phyloP scores from a whole-genome alignment of 2,329 filamentous ascomycete species.

The Aspergillus versicolor region DNA sequence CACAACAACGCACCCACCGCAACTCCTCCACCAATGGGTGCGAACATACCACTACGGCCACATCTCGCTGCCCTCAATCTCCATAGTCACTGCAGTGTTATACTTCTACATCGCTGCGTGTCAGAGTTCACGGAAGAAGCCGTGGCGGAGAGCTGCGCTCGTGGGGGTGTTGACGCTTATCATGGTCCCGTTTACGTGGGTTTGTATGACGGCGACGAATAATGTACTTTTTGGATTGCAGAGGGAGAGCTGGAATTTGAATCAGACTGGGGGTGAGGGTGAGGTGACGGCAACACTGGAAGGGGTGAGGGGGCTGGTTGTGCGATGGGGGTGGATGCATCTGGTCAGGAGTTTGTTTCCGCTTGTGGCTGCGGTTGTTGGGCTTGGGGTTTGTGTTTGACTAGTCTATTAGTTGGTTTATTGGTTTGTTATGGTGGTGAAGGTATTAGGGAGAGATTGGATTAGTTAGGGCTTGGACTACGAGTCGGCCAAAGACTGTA shows the following conservation, averaged over 20 bases:
- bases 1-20: constrained; percentile 1
- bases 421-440: too few relatives aligned
- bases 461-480: neutral
- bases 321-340: constrained; percentile 1
- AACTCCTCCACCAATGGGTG: constrained; percentile 6
- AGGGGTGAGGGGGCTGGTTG: neutral
- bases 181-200: constrained; percentile 8
- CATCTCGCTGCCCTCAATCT: neutral
- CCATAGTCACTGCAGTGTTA: neutral
- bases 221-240: constrained; percentile 1
- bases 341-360: neutral
- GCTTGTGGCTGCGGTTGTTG: neutral
- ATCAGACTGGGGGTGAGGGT: neutral
- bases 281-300: neutral
- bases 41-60: constrained; percentile 6
- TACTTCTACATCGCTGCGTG: neutral
- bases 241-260: neutral
- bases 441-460: neutral
- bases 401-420: too few relatives aligned
- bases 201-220: constrained; percentile 3
- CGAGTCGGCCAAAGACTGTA: too few relatives aligned
- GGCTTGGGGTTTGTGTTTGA: neutral
- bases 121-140: neutral
- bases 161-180: neutral
- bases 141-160: neutral